Conservation (phyloP, 495 filamentous ascomycete species). For the Penicillium soppii region DNA sequence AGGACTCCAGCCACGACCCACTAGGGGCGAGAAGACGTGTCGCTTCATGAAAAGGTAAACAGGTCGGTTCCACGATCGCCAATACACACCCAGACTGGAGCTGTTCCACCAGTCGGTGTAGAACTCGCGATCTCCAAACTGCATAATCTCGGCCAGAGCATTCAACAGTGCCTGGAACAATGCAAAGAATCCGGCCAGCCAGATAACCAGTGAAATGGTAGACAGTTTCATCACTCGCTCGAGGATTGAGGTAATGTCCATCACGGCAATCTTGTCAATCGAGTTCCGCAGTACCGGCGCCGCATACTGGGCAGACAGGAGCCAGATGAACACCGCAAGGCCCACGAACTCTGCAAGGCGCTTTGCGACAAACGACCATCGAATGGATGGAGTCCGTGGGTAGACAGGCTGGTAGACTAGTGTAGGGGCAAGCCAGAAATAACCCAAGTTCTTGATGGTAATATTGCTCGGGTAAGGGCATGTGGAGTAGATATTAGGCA, state of each 20-base stretch:
- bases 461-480: constrained; percentile 91
- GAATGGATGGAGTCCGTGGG: constrained; percentile 71
- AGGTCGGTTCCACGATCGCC: constrained; percentile 96
- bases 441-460: constrained; percentile 77
- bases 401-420: constrained; percentile 97
- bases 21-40: constrained; percentile 83
- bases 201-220: constrained; percentile 90
- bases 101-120: constrained; percentile 99
- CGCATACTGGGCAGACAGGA: constrained; percentile 88
- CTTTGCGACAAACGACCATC: constrained; percentile 85
- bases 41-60: constrained; percentile 94
- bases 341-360: constrained; percentile 72
- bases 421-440: constrained; percentile 98
- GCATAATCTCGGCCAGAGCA: constrained; percentile 83
- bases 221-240: constrained; percentile 93
- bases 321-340: constrained; percentile 86
- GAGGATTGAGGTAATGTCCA: constrained; percentile 77
- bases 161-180: constrained; percentile 90
- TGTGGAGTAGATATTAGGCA: constrained; percentile 77
- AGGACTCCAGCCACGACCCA: constrained; percentile 74
- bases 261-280: constrained; percentile 75
- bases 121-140: constrained; percentile 89
- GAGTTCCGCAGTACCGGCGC: constrained; percentile 86
- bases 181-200: constrained; percentile 96
- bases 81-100: constrained; percentile 80